phyloP scores from a whole-genome alignment of 768 basidiomycete genomes.

The Cyclocybe cylindracea region DNA sequence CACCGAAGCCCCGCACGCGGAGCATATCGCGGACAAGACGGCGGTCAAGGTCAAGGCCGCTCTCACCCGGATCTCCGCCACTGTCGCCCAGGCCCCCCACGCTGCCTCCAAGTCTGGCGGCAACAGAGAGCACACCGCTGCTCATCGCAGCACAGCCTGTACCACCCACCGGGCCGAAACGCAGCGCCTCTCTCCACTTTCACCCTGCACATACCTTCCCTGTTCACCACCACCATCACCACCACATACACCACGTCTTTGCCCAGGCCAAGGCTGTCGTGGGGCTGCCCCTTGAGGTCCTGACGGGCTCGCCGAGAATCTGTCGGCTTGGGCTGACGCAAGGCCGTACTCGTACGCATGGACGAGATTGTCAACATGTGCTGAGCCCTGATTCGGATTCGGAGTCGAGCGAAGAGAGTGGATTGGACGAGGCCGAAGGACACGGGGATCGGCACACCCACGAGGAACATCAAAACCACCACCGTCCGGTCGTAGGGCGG shows the following conservation, averaged over 20 bases:
- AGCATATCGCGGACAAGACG: not conserved
- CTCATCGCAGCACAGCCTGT: too few relatives aligned
- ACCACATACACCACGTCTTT: conserved; percentile 9
- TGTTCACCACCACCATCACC: conserved; percentile 2
- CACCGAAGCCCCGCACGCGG: conserved; percentile 17
- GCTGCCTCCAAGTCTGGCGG: not conserved
- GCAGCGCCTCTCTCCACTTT: conserved; percentile 7
- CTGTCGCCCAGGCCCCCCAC: conserved; percentile 1
- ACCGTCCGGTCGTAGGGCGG: conserved; percentile 42
- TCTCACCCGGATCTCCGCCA: not conserved
- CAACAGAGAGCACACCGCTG: too few relatives aligned
- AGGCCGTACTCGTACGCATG: conserved; percentile 10
- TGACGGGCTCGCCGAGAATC: conserved; percentile 32
- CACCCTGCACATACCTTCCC: not conserved
- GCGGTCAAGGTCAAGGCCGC: too few relatives aligned
- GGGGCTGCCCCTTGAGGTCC: conserved; percentile 25
- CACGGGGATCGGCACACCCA: conserved; percentile 5
- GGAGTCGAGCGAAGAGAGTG: too few relatives aligned
- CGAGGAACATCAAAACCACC: conserved; percentile 18
- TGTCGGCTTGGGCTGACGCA: conserved; percentile 23
- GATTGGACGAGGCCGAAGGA: not conserved
- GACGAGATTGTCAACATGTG: conserved; percentile 5
- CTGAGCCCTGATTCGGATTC: too few relatives aligned
- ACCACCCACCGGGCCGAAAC: too few relatives aligned
- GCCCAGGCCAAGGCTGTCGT: conserved; percentile 9